Base-by-base conservation (phyloP, 2,329 filamentous ascomycete species). In the Colletotrichum acutatum region DNA sequence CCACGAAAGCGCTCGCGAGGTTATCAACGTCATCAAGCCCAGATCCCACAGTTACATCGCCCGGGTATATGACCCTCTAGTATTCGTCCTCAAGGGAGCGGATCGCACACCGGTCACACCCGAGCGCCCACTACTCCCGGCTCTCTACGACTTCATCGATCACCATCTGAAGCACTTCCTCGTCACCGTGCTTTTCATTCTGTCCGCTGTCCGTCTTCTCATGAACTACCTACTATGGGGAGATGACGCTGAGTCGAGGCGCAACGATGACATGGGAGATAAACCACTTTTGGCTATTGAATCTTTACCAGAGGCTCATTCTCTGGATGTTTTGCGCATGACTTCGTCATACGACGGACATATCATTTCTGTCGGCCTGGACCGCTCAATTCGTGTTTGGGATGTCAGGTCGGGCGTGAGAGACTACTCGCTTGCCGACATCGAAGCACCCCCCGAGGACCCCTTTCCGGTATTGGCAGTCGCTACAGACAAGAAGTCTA, bases 141-240 rank as follows among this genome's bases (percentile, higher is more conserved):
- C 88, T 2, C 84, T 90, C 14, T 92, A 93, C 76, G 93, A 95
- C 78, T 93, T 95, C 76, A 86, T 90, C 56, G 86, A 89, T 60
- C 86, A 91, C 74, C 88, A 92, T 68, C 82, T 88, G 3, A 82
- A 82, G 2, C 88, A 89, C 1, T 94, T 94, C 70, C 77, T 92
- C 6, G 83, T 94, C 8, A 88, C 90, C 14, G 84, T 94, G 4
- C 80, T 94, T 0, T 86, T 93, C 26, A 82, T 91, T 3, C 84
- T 93, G 19, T 90, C 90, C 9, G 89, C 89, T 22, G 88, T 95
- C 30, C 90, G 90, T 2, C 82, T 95, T 8, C 84, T 95, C 8
- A 94, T 94, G 85, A 94, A 92, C 74, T 94, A 93, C 77, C 84
- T 96, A 6, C 84, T 96, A 0, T 93, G 90, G 88, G 91, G 92